Evolutionary conservation across 352 stramenopile species (phyloP), one percentile per base, ranked within the genome.

Genomic region (Peronosclerospora sorghi): DNA sequence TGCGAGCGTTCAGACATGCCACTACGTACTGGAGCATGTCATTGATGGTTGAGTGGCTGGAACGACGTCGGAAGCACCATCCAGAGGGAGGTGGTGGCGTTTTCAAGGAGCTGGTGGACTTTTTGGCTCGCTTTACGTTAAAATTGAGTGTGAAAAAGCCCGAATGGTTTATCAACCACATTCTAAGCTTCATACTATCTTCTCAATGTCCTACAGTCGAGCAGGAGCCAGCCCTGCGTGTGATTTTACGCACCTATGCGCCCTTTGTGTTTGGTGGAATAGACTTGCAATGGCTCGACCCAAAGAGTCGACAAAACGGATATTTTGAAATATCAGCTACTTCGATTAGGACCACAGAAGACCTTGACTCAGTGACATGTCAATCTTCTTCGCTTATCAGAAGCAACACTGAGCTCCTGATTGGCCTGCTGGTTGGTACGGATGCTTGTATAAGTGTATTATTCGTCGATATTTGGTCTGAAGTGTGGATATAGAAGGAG

Each of bases 161-260:
- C 20, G 69, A 81, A 49, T 91, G 79, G 79, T 92, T 92, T 54
- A 32, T 61, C 19, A 61, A 60, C 32, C 79, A 92, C 45, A 44
- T 87, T 28, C 54, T 87, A 26, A 55, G 48, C 35, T 81, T 78
- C 29, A 44, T 77, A 9, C 45, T 85, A 40, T 67, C 62, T 15
- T 27, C 51, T 45, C 53, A 60, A 19, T 63, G 54, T 30, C 45
- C 58, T 39, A 38, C 40, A 44, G 39, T 45, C 40, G 35, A 60
- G 39, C 62, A 62, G 41, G 51, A 63, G 37, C 23, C 26, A 10
- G 29, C 59, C 32, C 37, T 83, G 15, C 36, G 48, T 10, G 19
- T 36, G 14, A 59, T 91, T 19, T 30, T 84, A 9, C 17, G 39
- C 5, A 32, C 58, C 10, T 65, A 81, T 41, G 67, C 75, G 52